phyloP scores from a whole-genome alignment of 2,329 filamentous ascomycete species.

The Corinectria fuckeliana region DNA sequence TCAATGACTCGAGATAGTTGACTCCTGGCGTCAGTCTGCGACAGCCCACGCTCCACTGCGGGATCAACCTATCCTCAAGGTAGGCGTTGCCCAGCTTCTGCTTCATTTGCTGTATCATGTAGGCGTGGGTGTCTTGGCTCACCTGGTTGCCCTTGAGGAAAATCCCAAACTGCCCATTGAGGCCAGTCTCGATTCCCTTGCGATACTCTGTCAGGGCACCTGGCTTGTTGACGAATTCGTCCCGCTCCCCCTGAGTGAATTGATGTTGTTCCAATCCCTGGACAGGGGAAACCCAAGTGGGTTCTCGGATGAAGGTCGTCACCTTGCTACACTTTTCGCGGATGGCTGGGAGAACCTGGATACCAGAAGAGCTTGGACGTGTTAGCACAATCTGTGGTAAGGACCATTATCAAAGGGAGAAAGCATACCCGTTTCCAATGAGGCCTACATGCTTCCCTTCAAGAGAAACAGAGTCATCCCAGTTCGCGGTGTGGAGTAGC shows the following conservation, averaged over 20 bases:
- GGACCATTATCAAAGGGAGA: not conserved
- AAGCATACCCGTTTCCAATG: conserved; percentile 49
- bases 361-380: conserved; percentile 45
- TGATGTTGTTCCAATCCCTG: conserved; percentile 50
- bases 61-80: conserved; percentile 59
- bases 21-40: conserved; percentile 58
- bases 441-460: conserved; percentile 49
- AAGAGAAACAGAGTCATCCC: conserved; percentile 51
- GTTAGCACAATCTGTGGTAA: not conserved
- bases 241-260: conserved; percentile 48
- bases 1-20: conserved; percentile 55
- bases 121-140: conserved; percentile 48
- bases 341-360: conserved; percentile 57
- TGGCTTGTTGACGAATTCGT: conserved; percentile 49
- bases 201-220: conserved; percentile 48
- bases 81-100: conserved; percentile 49
- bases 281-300: conserved; percentile 56
- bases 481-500: conserved; percentile 60
- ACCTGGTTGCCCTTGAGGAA: conserved; percentile 51
- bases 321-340: conserved; percentile 47
- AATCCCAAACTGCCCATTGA: conserved; percentile 55
- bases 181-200: conserved; percentile 51
- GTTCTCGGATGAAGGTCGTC: conserved; percentile 57
- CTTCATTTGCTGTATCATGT: conserved; percentile 50
- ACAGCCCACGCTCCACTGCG: conserved; percentile 55